Evolutionary conservation across 345 rosid genomes (phyloP), one percentile per base, ranked within the genome.

Genomic region (Salix arbutifolia): DNA sequence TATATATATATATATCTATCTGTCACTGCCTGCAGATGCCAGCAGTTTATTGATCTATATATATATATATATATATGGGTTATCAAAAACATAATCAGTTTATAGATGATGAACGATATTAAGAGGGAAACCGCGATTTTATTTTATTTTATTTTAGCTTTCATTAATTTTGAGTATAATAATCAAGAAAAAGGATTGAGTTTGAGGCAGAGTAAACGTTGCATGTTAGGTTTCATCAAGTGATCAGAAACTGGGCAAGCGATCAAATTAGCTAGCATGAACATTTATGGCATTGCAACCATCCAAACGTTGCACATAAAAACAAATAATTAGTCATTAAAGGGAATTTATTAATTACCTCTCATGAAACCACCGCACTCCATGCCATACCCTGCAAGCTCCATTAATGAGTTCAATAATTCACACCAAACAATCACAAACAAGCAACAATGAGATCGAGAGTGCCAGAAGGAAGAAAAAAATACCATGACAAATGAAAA

Each of bases 321-420:
- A 40, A 31, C 9, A 44, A 18, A 26, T 5, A 0, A 5, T 35
- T 35, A 44, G 18, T 31, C n/a, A 40, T 16, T 21, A 16, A 56
- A 70, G 71, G 30, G 30, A 68, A 84, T 72, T 78, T 79, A 83
- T 82, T 89, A 96, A 83, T 82, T 89, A 96, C 99, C 99, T 90
- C 82, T 91, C 99, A 96, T 93, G 97, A 87, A 96, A 66, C 79
- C 83, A 70, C 98, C 87, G 91, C 99, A 93, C 77, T 96, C 97
- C 97, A 93, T 86, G 76, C 97, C 99, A 77, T 96, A 96, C 17
- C 99, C 98, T 96, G 92, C 88, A 82, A 81, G 44, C 8, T 26
- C 50, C 86, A 83, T 85, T 77, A 82, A 81, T 72, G 84, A 78
- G 78, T 74, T 83, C 60, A 78, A 67, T 44, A 61, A 48, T 67